These are phyloP conservation scores for Lasiodiplodia sp. DNA, from an alignment of 2,329 filamentous ascomycete genomes.

Conservation along the genomic window DNA sequence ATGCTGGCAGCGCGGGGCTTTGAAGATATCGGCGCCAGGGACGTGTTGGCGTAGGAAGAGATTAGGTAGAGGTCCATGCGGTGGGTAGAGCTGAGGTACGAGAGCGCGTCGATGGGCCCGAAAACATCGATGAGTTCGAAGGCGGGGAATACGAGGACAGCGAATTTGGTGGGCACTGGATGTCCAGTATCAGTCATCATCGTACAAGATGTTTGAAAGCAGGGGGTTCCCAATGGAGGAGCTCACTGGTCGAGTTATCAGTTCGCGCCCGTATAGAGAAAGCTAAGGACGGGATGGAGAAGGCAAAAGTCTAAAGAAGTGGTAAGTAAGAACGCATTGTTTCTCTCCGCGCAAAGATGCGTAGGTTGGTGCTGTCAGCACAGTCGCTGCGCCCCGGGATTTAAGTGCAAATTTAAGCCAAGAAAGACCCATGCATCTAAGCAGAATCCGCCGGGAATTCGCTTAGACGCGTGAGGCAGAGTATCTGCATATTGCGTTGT, in stretches of 20 bases:
- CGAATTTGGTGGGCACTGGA: constrained; percentile 37
- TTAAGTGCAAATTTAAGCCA: background rate
- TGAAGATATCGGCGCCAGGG: constrained; percentile 45
- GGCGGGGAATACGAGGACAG: constrained; percentile 45
- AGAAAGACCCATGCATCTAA: background rate
- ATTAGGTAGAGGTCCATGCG: background rate
- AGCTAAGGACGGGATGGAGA: background rate
- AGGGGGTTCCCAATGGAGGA: background rate
- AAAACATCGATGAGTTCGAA: constrained; percentile 48
- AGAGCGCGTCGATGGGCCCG: constrained; percentile 57
- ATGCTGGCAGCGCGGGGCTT: constrained; percentile 31
- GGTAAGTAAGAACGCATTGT: background rate
- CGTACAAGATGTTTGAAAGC: background rate
- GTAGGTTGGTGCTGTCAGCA: background rate
- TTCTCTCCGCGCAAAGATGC: background rate
- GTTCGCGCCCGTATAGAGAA: background rate
- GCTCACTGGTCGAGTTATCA: background rate
- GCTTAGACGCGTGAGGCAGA: background rate
- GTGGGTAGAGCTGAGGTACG: constrained; percentile 39
- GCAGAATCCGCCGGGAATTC: background rate
- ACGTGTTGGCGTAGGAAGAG: constrained; percentile 24
- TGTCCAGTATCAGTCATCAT: background rate
- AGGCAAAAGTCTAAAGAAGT: background rate
- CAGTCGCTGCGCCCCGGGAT: background rate
- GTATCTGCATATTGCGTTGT: background rate